phyloP scores from a whole-genome alignment of 495 filamentous ascomycete genomes.

The Hypoxylon lenormandii region DNA sequence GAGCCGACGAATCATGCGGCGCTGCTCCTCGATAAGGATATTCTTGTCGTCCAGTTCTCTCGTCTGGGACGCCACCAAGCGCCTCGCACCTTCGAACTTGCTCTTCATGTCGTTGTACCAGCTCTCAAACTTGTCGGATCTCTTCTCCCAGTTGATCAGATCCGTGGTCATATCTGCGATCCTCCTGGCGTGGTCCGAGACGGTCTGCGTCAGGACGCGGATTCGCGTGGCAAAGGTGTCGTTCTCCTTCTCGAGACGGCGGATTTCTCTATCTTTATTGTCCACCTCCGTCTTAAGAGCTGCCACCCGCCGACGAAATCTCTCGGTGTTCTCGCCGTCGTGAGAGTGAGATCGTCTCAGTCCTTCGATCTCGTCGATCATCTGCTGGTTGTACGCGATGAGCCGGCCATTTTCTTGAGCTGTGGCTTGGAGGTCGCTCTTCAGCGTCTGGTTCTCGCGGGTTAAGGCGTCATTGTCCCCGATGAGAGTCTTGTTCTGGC shows the following conservation, averaged over 20 bases:
- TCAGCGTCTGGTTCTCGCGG: constrained; percentile 45
- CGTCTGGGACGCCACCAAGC: constrained; percentile 3
- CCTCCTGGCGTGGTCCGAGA: constrained; percentile 8
- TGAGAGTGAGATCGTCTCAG: constrained; percentile 26
- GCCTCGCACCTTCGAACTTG: constrained; percentile 8
- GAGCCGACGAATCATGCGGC: constrained; percentile 10
- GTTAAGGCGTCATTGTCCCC: constrained; percentile 28
- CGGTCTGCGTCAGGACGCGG: constrained; percentile 31
- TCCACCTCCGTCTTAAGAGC: constrained; percentile 40
- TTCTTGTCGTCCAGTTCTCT: constrained; percentile 28
- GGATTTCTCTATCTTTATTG: constrained; percentile 26
- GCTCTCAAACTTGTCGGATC: constrained; percentile 9
- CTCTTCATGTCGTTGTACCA: constrained; percentile 8
- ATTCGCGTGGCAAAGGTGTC: constrained; percentile 16
- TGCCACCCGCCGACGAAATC: constrained; percentile 23
- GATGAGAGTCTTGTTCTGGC: constrained; percentile 35
- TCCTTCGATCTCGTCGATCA: constrained; percentile 28
- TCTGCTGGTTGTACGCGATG: constrained; percentile 26
- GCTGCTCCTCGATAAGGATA: constrained; percentile 26
- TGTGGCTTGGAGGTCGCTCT: constrained; percentile 32
- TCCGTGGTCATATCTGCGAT: constrained; percentile 2
- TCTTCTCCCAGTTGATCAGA: constrained; percentile 4
- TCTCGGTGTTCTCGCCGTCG: constrained; percentile 28
- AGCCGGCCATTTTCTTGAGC: constrained; percentile 27
- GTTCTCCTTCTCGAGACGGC: constrained; percentile 29